Evolutionary conservation across 257 asterid genomes (phyloP).

Genomic region (Penstemon davidsonii): DNA sequence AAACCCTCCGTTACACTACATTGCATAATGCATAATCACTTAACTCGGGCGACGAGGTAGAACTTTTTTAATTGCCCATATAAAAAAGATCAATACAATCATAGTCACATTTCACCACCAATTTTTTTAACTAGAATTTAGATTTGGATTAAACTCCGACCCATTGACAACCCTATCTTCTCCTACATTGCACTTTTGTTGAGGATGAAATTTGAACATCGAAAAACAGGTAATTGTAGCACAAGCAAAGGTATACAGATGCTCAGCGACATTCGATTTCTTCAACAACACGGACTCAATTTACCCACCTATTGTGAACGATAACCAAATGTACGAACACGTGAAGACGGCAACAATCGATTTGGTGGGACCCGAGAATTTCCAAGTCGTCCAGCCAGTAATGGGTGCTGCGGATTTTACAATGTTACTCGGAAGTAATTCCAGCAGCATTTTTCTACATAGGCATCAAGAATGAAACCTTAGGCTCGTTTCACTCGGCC

Average conservation of each 20-base stretch:
- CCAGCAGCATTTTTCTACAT: slow-evolving; percentile 86
- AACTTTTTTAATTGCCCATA: no score
- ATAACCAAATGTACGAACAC: slow-evolving; percentile 61
- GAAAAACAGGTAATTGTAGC: slow-evolving; percentile 46
- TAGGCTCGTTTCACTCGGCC: slow-evolving; percentile 63
- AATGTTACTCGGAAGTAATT: slow-evolving; percentile 66
- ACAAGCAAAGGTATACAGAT: slow-evolving; percentile 73
- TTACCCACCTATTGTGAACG: slow-evolving; percentile 82
- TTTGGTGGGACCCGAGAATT: slow-evolving; percentile 48
- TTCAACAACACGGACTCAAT: slow-evolving; percentile 59
- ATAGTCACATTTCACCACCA: no score
- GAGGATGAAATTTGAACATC: no score
- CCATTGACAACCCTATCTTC: no score
- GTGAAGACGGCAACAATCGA: slow-evolving; percentile 46
- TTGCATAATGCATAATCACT: no score
- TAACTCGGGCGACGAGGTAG: no score
- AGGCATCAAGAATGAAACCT: slow-evolving; percentile 68
- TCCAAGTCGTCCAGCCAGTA: slow-evolving; percentile 56
- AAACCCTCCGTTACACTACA: no score
- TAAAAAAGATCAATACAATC: no score
- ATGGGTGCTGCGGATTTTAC: slow-evolving; percentile 97
- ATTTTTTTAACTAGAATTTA: no score
- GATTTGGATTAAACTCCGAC: no score
- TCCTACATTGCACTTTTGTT: no score
- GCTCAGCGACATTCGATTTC: slow-evolving; percentile 78